Base-by-base conservation (phyloP, 2,329 filamentous ascomycete genomes). In the Fusarium dlaminii region DNA sequence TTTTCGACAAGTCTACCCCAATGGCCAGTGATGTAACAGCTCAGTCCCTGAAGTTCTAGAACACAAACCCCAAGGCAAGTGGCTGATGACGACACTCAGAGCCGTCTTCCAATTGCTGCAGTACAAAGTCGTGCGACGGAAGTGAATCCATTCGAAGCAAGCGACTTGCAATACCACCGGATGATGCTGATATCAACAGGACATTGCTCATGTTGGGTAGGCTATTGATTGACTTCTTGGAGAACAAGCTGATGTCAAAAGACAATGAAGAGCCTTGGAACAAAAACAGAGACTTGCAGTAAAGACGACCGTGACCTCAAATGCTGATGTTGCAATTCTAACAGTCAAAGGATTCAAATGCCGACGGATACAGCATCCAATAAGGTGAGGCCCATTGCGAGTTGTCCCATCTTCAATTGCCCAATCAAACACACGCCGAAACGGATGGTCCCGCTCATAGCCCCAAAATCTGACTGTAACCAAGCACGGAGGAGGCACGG, bases 251-350 rank as follows among this genome's bases (percentile, higher is more conserved):
- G 8, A 10, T 10, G 27, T 2, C 7, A 30, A 32, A 4, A n/a
- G 15, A 1, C 8, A 9, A 9, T 0, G 4, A 49, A n/a, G 0
- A 34, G 10, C 0, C 8, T 5, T 20, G 22, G 2, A 9, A 10
- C 5, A 20, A 32, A 11, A 17, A 24, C 2, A 34, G 22, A 0
- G 22, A 0, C 12, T 34, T 18, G 2, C 6, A 2, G 0, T 8
- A 20, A 17, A 34, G 8, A 5, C 1, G 10, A 5, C 0, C 6
- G 20, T 14, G 1, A 24, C 22, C 22, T 3, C 8, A 22, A 11
- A 20, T 4, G 30, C 30, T 24, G 12, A 34, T 11, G 4, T 52
- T 0, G 8, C n/a, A 4, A 24, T 24, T 2, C 4, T 11, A 3
- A 4, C n/a, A 20, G 30, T 8, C n/a, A 27, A 36, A 24, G 13